Evolutionary conservation across 1,284 basidiomycete species (phyloP).

Genomic region (Pholiota adiposa): DNA sequence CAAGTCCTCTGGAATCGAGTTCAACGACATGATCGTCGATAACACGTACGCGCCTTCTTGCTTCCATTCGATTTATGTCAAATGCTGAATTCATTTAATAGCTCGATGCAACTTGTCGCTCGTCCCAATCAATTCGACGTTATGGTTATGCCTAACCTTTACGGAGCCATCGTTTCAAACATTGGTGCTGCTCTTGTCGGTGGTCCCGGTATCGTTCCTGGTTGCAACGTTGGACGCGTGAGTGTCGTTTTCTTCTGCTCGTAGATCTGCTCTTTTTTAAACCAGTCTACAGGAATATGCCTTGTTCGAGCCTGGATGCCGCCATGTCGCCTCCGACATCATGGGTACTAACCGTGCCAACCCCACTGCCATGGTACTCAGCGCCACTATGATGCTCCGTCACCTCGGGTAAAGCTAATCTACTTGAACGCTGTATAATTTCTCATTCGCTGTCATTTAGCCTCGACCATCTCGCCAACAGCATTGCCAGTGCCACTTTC

Average conservation of each 20-base stretch:
- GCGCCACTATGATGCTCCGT: slow-evolving; percentile 97
- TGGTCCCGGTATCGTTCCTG: slow-evolving; percentile 97
- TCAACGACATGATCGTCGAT: slow-evolving; percentile 99
- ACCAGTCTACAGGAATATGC: slow-evolving; percentile 80
- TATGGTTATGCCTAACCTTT: slow-evolving; percentile 98
- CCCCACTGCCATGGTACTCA: slow-evolving; percentile 98
- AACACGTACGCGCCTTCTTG: slow-evolving; percentile 79
- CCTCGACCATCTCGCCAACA: slow-evolving; percentile 94
- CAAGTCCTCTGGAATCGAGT: slow-evolving; percentile 90
- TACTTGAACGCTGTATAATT: slow-evolving; percentile 1
- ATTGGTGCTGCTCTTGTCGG: slow-evolving; percentile 98
- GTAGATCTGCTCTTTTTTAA: slow-evolving; percentile 7
- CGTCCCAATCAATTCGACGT: slow-evolving; percentile 97
- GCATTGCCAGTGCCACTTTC: slow-evolving; percentile 92
- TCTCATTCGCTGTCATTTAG: slow-evolving; percentile 38
- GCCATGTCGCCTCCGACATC: slow-evolving; percentile 98
- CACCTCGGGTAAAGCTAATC: slow-evolving; percentile 81
- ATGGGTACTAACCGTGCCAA: slow-evolving; percentile 98
- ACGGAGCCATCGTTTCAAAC: slow-evolving; percentile 98
- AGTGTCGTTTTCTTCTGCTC: slow-evolving; percentile 29
- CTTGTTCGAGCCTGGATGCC: slow-evolving; percentile 98
- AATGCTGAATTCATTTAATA: slow-evolving; percentile 31
- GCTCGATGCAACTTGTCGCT: slow-evolving; percentile 98
- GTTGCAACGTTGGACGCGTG: slow-evolving; percentile 96
- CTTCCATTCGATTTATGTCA: slow-evolving; percentile 10